Base-by-base conservation (phyloP, 306 rosid species). In the Ormosia emarginata region DNA sequence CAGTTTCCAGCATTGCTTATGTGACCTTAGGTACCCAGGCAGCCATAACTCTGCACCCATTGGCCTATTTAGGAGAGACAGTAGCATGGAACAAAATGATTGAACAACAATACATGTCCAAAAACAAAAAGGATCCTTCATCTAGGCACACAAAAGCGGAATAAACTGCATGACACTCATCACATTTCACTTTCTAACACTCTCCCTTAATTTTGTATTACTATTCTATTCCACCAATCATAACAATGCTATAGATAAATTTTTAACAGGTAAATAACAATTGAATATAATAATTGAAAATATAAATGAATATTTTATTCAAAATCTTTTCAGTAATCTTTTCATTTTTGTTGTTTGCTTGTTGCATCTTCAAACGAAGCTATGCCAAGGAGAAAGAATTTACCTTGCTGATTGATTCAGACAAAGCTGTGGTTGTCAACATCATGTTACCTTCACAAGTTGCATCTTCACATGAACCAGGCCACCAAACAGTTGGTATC, bases 401-500 rank as follows among this genome's bases (percentile, higher is more conserved):
- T 73, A 95, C 99, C 97, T 92, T 91, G 85, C 81, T 82, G 29
- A 95, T 84, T 77, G 97, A 89, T 86, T 92, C 93, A 84, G 99
- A 92, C 77, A 95, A 87, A 84, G 97, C 94, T 10, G 90, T 89
- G 75, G 97, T 92, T 49, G 97, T 86, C 93, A 95, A 83, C 83
- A 81, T 71, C 99, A 95, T 93, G 89, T 89, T 90, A 75, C 84
- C 88, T 87, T 90, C 99, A 63, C 68, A 85, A 32, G 92, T 86
- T 39, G 86, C 83, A 57, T 95, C 98, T 87, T 95, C 99, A 73
- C 82, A 88, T 62, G 97, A 92, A 85, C 99, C 94, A 74, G 97
- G 92, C 98, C 98, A 95, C 97, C 97, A 93, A 82, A 95, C 98
- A 67, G 93, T 90, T 61, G 99, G 98, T 84, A 95, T 90, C 93